These are phyloP conservation scores for Cystobasidium pallidum DNA, from an alignment of 1,284 basidiomycete species.

Conservation along the genomic window DNA sequence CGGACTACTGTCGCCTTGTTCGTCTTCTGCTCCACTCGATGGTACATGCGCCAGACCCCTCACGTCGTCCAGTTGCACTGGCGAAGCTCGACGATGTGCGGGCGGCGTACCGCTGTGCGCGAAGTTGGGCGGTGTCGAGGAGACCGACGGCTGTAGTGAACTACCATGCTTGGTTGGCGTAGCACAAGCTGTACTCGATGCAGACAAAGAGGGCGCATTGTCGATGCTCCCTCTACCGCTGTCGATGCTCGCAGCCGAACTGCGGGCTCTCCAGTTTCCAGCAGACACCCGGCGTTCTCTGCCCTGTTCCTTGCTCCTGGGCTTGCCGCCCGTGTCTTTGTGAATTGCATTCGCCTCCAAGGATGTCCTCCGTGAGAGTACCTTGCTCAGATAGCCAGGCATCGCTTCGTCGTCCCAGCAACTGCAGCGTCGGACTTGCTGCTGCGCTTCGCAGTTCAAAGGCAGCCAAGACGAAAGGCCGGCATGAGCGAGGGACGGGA, in stretches of 20 bases:
- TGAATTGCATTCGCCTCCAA: slow-evolving; percentile 5
- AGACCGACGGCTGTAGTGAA: neutral
- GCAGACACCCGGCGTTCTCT: slow-evolving; percentile 23
- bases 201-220: neutral
- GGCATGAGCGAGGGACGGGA: slow-evolving; percentile 26
- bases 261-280: slow-evolving; percentile 1
- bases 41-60: neutral
- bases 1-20: neutral
- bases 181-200: neutral
- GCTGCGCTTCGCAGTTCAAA: neutral
- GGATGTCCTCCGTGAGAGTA: neutral
- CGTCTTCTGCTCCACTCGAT: slow-evolving; percentile 1
- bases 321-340: slow-evolving; percentile 14
- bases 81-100: slow-evolving; percentile 5
- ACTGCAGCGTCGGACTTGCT: neutral
- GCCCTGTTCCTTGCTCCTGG: slow-evolving; percentile 8
- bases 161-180: neutral
- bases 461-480: neutral
- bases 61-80: slow-evolving; percentile 6
- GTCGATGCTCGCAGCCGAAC: slow-evolving; percentile 12
- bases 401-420: slow-evolving; percentile 8
- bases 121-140: neutral
- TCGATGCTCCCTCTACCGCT: neutral
- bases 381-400: slow-evolving; percentile 10
- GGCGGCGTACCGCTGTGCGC: neutral